Evolutionary conservation across 495 filamentous ascomycete genomes (phyloP), one percentile per base, ranked within the genome.

Genomic region (Melanomma pulvis-pyrius): DNA sequence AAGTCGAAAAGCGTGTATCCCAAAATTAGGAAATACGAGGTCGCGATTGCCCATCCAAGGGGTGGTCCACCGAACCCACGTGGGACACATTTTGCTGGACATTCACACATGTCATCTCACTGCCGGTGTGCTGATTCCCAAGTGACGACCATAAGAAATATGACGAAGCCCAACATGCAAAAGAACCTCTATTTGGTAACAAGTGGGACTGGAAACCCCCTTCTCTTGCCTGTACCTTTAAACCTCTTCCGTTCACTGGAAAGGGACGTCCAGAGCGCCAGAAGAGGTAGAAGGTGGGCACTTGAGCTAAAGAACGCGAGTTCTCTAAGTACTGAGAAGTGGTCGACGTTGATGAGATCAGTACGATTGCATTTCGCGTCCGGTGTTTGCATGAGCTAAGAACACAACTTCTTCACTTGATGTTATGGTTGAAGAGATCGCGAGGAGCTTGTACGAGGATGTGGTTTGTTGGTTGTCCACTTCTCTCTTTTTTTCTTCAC

Each of bases 231-330:
- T 13, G 32, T 36, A 36, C 6, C 32, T 36, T 6, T 36, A 36
- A 6, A 36, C 32, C 32, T 6, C 32, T 36, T 46, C 6, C 54
- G 13, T 12, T 58, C 32, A 21, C 54, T 36, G 24, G 19, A n/a
- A 4, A 49, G 12, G 21, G 24, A 47, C 19, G 21, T n/a, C 24
- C 22, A 28, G 2, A 60, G 32, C 36, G 41, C 57, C 17, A 60
- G n/a, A 9, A 60, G 57, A 17, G 57, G 48, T 12, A 60, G 36
- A 7, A 60, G 21, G 39, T 60, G 57, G 11, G 57, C 41, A 34
- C 25, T 60, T 13, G 57, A 60, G 26, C 57, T 60, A 25, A 60
- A 60, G 32, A 39, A 60, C 15, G 57, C 57, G 6, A 60, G 21
- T 17, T 60, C 57, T 13, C 32, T 2, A n/a, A 60, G 34, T 6